These are phyloP conservation scores for Cadophora sp. DNA, from an alignment of 2,329 filamentous ascomycete genomes.

Conservation along the genomic window DNA sequence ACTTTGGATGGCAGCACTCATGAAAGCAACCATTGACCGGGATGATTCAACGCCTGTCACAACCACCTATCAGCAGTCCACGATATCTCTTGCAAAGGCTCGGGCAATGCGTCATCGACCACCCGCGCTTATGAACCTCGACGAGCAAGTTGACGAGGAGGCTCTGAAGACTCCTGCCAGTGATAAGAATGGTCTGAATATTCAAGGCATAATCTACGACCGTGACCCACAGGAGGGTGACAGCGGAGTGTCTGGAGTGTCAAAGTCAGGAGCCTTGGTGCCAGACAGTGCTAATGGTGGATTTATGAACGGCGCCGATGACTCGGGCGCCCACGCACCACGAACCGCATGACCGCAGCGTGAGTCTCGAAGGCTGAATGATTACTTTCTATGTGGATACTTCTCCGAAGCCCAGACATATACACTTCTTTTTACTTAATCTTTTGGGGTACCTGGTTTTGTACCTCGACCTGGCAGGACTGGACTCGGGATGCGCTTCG, in stretches of 20 bases:
- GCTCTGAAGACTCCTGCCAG: conserved; percentile 40
- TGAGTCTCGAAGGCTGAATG: neutral
- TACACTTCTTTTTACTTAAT: conserved; percentile 31
- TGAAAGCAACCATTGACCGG: conserved; percentile 98
- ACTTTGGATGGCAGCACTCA: conserved; percentile 96
- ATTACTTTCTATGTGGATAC: conserved; percentile 27
- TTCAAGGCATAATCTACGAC: conserved; percentile 44
- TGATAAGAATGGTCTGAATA: conserved; percentile 43
- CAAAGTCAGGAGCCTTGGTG: conserved; percentile 35
- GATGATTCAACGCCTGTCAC: conserved; percentile 82
- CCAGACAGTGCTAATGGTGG: conserved; percentile 29
- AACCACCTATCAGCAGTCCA: conserved; percentile 96
- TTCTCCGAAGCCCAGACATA: conserved; percentile 17
- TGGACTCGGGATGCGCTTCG: conserved; percentile 13
- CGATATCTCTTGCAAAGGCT: conserved; percentile 89
- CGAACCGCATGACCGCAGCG: conserved; percentile 30
- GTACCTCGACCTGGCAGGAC: conserved; percentile 28
- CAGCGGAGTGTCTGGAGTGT: conserved; percentile 44
- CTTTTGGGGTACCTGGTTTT: conserved; percentile 10
- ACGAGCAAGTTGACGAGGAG: conserved; percentile 50
- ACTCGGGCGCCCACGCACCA: conserved; percentile 25
- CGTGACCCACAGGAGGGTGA: conserved; percentile 42
- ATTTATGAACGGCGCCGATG: conserved; percentile 24
- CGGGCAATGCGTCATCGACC: conserved; percentile 87
- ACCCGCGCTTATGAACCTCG: conserved; percentile 81